Evolutionary conservation across 2,329 filamentous ascomycete species (phyloP), one percentile per base, ranked within the genome.

Genomic region (Claviceps sp.): DNA sequence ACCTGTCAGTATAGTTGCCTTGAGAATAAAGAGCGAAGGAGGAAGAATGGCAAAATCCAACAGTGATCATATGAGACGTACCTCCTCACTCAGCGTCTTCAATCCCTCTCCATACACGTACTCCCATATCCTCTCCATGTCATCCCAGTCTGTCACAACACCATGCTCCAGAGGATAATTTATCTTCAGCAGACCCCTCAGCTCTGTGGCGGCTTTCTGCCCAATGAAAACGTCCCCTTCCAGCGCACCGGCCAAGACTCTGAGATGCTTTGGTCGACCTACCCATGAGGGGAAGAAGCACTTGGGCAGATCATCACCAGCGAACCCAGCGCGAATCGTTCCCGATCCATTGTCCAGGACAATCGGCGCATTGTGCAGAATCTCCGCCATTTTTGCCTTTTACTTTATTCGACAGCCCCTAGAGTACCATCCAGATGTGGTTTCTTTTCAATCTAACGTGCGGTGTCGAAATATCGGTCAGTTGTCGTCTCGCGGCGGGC

Each of bases 121-220:
- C 63, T 94, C 87, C 93, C 93, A 98, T 71, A 98, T 98, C 72
- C 89, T 84, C 75, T 98, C 93, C 93, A 98, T 98, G 65, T 98
- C 93, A 66, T 97, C 93, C 93, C 93, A 98, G 70, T 98, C 89
- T 60, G 93, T 98, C 57, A 98, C 93, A 62, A 98, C 94, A 61
- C 93, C 93, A 67, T 98, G 93, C 72, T 97, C 93, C 52, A 98
- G 74, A 45, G 93, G 93, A 67, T 97, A 97, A 58, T 83, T 79
- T 62, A 98, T 96, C 78, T 97, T 98, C 61, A 98, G 77, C 55
- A 98, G 74, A 3, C 93, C 93, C 63, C 91, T 82, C 63, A 95
- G 77, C 65, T 97, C 90, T 61, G 89, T 87, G 54, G 91, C 90
- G 18, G 81, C 81, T 67, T 89, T 85, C 62, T 90, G 85, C 49